Evolutionary conservation across 2,329 filamentous ascomycete genomes (phyloP), one percentile per base, ranked within the genome.

Genomic region (Grosmannia huntii): DNA sequence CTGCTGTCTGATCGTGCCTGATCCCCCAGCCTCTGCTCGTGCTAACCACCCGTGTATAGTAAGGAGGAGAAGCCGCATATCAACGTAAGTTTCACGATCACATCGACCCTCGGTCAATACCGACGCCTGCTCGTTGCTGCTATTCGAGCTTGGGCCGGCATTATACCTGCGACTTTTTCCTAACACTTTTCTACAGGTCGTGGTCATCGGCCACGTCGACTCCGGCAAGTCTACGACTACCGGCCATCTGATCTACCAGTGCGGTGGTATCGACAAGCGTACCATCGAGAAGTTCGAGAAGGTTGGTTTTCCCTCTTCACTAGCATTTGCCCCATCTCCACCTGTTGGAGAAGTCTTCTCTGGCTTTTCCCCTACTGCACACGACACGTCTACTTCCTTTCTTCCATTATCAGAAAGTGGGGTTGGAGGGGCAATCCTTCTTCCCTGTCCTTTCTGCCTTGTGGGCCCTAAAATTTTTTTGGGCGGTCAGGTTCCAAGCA

Each of bases 231-330:
- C 91, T 70, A 96, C 91, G 77, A 96, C 91, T 77, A 87, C 78
- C 70, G 84, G 86, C 77, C 86, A 92, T 83, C 86, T 99, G 86
- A 97, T 99, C 89, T 97, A 97, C 90, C 92, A 99, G 88, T 97
- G 94, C 84, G 94, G 94, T 87, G 94, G 94, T 90, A 99, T 97
- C 75, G 94, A 99, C 89, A 90, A 92, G 85, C 92, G 94, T 90
- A 97, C 92, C 79, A 99, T 99, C 76, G 94, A 99, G 88, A 99
- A 99, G 89, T 99, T 99, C 86, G 94, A 99, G 91, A 99, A 99
- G 90, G 90, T 95, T 79, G 75, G 84, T 75, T n/a, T 53, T 28
- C 14, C 27, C 7, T 46, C 33, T 36, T 54, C 59, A 54, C 36
- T 4, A 1, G 16, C 25, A 21, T 41, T 56, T 31, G 21, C 41